These are phyloP conservation scores for Sphaerulina musiva DNA, from an alignment of 2,329 filamentous ascomycete genomes.

Conservation along the genomic window DNA sequence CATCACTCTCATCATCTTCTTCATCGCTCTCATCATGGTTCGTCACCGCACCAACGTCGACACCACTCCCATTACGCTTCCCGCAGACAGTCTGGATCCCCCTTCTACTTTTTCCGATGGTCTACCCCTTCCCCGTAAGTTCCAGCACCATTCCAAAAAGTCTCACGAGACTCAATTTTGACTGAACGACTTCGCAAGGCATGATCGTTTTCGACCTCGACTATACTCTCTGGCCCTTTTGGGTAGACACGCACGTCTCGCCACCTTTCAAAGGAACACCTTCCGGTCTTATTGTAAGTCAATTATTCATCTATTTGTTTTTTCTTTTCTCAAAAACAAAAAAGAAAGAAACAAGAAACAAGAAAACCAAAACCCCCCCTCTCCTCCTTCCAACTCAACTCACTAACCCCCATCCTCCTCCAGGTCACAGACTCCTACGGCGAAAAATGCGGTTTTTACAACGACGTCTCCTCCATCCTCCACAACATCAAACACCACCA, in stretches of 20 bases:
- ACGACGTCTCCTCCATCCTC: constrained; percentile 45
- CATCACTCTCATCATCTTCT: constrained; percentile 9
- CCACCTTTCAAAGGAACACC: constrained; percentile 47
- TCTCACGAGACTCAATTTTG: too few species aligned
- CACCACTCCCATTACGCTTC: constrained; percentile 33
- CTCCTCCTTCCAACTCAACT: too few species aligned
- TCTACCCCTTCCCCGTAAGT: constrained; percentile 61
- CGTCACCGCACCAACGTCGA: constrained; percentile 16
- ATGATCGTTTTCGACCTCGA: constrained; percentile 92
- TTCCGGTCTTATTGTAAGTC: constrained; percentile 37
- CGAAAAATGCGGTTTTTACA: constrained; percentile 44
- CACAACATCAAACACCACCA: constrained; percentile 50
- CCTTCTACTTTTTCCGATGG: constrained; percentile 57
- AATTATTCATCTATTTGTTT: too few species aligned
- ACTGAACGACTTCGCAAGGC: not conserved
- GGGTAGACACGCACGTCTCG: constrained; percentile 78
- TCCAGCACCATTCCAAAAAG: too few species aligned
- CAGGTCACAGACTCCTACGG: constrained; percentile 43
- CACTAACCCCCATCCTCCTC: too few species aligned
- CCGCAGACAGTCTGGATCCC: constrained; percentile 34
- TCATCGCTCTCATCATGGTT: constrained; percentile 18
- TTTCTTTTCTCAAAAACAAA: too few species aligned
- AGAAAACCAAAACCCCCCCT: too few species aligned
- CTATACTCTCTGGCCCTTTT: constrained; percentile 98
- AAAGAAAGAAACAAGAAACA: too few species aligned